These are phyloP conservation scores for Cyclostephanos invisitatus DNA, from an alignment of 108 stramenopile species.

Conservation along the genomic window DNA sequence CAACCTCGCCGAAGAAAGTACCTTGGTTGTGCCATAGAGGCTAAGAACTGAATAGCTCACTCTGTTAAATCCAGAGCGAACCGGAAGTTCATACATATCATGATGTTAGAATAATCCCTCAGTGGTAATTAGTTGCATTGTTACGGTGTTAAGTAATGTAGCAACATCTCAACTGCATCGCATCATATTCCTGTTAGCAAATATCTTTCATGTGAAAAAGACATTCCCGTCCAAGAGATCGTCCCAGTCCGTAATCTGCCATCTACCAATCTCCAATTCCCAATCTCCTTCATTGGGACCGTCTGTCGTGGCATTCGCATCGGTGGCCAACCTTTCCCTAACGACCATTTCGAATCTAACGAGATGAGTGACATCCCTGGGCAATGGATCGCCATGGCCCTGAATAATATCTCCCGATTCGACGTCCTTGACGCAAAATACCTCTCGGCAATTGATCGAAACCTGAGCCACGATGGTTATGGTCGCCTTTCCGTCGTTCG, in stretches of 20 bases:
- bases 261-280: constrained; percentile 40
- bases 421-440: constrained; percentile 58
- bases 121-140: no score
- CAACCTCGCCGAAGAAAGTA: no score
- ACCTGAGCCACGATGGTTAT: constrained; percentile 60
- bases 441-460: constrained; percentile 57
- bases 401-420: constrained; percentile 54
- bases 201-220: constrained; percentile 35
- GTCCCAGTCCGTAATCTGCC: constrained; percentile 71
- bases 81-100: no score
- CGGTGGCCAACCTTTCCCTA: not conserved
- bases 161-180: no score
- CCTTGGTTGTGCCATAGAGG: no score
- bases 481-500: constrained; percentile 24
- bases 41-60: no score
- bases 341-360: constrained; percentile 58
- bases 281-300: constrained; percentile 1
- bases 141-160: no score
- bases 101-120: no score
- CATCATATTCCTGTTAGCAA: no score
- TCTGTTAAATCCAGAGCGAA: no score
- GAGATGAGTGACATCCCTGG: constrained; percentile 52
- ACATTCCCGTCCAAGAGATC: constrained; percentile 59
- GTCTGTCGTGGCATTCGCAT: not conserved
- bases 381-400: constrained; percentile 43